phyloP scores from a whole-genome alignment of 2,329 filamentous ascomycete genomes.

The Endothia cerciana region DNA sequence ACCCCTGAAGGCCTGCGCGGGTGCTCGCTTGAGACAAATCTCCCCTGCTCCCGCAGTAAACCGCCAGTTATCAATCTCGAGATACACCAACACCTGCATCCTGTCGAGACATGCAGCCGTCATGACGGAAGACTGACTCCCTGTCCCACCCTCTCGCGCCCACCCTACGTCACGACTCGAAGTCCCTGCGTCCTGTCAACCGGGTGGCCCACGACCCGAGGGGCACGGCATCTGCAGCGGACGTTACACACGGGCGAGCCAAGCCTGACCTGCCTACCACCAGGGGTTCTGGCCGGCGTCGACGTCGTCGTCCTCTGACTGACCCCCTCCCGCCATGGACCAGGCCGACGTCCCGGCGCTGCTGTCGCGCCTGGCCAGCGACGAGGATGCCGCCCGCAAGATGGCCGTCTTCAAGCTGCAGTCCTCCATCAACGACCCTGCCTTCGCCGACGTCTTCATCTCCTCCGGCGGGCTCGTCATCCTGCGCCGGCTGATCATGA shows the following conservation, averaged over 20 bases:
- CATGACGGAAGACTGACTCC: constrained; percentile 21
- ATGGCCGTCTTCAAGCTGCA: constrained; percentile 99
- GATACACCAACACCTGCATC: constrained; percentile 23
- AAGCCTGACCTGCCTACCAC: neutral
- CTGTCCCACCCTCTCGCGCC: constrained; percentile 20
- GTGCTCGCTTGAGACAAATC: neutral
- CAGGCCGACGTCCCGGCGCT: constrained; percentile 69
- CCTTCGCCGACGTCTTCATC: constrained; percentile 96
- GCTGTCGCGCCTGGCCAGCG: constrained; percentile 65
- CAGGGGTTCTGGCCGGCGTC: no score
- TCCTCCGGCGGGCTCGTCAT: constrained; percentile 82
- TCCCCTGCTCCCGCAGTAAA: constrained; percentile 4
- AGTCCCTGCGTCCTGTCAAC: constrained; percentile 23
- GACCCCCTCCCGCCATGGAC: constrained; percentile 55
- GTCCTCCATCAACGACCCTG: constrained; percentile 90
- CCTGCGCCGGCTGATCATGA: constrained; percentile 81
- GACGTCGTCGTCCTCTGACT: neutral
- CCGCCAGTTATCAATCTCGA: constrained; percentile 18
- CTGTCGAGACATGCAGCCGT: constrained; percentile 28
- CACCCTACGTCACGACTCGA: constrained; percentile 22
- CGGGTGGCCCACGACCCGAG: neutral
- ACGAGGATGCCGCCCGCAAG: constrained; percentile 90
- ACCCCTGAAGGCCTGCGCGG: constrained; percentile 9
- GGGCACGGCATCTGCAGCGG: neutral
- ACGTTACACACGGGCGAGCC: constrained; percentile 26